These are phyloP conservation scores for Fusarium sp. DNA, from an alignment of 2,329 filamentous ascomycete genomes.

Conservation along the genomic window DNA sequence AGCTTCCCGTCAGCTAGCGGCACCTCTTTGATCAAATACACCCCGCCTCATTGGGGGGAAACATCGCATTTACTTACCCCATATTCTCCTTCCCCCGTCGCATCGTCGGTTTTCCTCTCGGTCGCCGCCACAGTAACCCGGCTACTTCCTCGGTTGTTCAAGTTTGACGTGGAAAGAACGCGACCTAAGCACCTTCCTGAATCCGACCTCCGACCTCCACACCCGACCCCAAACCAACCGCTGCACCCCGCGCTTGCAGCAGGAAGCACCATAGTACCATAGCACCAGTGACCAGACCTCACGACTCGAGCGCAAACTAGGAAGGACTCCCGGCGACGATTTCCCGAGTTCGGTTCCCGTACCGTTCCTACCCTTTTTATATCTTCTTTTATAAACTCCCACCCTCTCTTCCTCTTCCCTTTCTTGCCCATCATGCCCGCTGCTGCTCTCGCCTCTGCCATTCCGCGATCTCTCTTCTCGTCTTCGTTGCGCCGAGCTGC, in stretches of 20 bases:
- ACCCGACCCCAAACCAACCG: constrained; percentile 38
- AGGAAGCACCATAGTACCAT: background rate
- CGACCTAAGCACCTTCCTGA: constrained; percentile 31
- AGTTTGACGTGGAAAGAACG: constrained; percentile 20
- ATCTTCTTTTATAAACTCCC: constrained; percentile 46
- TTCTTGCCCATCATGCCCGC: constrained; percentile 49
- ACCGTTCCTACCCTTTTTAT: constrained; percentile 38
- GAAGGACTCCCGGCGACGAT: constrained; percentile 39
- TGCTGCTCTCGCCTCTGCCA: constrained; percentile 48
- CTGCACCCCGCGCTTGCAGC: constrained; percentile 34
- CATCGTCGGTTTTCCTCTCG: constrained; percentile 48
- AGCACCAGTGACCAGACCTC: constrained; percentile 1
- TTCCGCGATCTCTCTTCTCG: constrained; percentile 51
- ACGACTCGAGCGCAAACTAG: background rate
- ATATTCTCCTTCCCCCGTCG: constrained; percentile 41
- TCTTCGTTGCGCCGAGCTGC: constrained; percentile 50
- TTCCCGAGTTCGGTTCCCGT: constrained; percentile 42
- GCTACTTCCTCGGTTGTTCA: constrained; percentile 48
- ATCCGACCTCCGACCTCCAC: constrained; percentile 32
- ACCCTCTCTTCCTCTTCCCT: constrained; percentile 35
- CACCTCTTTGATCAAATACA: constrained; percentile 48
- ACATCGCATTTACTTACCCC: constrained; percentile 34
- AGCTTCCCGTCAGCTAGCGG: constrained; percentile 44
- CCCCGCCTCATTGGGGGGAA: constrained; percentile 47
- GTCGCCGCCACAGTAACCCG: constrained; percentile 46